Base-by-base conservation (phyloP, 805 yeast genomes). In the Candida gorgasii region DNA sequence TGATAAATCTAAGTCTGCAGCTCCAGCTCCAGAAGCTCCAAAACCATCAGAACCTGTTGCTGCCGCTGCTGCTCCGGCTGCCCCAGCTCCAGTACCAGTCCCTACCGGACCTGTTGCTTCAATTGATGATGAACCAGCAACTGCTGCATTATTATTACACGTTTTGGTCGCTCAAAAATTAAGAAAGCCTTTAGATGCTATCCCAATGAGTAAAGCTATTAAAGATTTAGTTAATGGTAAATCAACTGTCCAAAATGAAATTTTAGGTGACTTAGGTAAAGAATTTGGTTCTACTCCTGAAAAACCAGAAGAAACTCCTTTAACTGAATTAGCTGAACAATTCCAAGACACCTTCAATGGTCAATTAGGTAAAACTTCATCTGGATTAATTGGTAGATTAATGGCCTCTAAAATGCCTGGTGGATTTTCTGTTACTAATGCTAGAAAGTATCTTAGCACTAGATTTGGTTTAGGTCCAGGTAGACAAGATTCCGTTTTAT, bases 391-490 rank as follows among this genome's bases (percentile, higher is more conserved):
- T 50, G 87, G 96, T 49, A 84, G 97, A 71, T 77, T 93, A 60
- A 86, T 90, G 75, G 83, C 98, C 8, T 85, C 97, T 20, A 93
- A 93, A 75, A 93, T 93, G 98, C 98, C 99, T 42, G 99, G 99
- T 78, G 99, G 99, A 15, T 93, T 92, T 70, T 86, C 95, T 36
- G 84, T 92, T 55, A 84, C 97, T 48, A 74, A 79, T 51, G 95
- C 96, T 40, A 85, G 97, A 76, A 89, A 90, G 67, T 87, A 93
- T 71, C 79, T 93, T 64, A 90, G 86, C 72, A 62, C 90, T 34
- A 82, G 92, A 67, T 93, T 87, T 87, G 99, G 99, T 54, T 78
- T 93, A 57, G 95, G 86, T 52, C 49, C 86, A 36, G 97, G 97
- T 56, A 84, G 98, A 75, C 98, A 92, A 73, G 98, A 93, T 64